Conservation (phyloP, 257 asterid species). For the Solanum sejunctum region DNA sequence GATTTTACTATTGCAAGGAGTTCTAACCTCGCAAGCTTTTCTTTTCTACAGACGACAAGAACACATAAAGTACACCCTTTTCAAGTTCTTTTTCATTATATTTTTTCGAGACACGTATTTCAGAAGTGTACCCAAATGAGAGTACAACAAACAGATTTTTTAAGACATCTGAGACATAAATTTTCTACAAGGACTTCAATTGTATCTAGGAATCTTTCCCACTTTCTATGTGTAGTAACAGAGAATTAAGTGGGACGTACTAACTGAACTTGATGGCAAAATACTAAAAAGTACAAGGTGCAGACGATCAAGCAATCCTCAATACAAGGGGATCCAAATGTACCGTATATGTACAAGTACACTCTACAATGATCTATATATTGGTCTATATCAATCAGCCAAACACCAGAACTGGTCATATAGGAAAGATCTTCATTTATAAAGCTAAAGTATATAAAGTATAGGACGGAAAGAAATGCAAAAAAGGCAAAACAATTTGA, state of each 20-base stretch:
- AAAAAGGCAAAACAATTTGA: constrained; percentile 23
- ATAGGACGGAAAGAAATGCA: constrained; percentile 11
- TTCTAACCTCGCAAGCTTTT: background rate
- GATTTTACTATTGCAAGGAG: constrained; percentile 9
- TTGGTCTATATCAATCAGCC: constrained; percentile 27
- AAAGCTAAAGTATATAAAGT: constrained; percentile 1
- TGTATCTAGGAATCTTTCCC: background rate
- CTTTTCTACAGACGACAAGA: background rate
- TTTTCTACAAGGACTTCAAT: background rate
- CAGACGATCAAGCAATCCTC: background rate
- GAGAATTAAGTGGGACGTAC: background rate
- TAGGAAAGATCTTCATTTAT: background rate
- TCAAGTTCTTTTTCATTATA: background rate
- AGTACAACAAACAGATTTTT: background rate
- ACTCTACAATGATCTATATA: constrained; percentile 1
- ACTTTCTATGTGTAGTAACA: background rate
- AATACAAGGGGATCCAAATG: background rate
- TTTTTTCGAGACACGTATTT: background rate
- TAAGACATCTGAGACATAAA: background rate
- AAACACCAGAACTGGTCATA: background rate
- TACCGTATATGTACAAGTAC: constrained; percentile 21
- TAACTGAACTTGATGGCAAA: background rate
- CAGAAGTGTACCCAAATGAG: background rate
- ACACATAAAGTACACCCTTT: background rate
- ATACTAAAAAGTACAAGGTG: background rate